These are phyloP conservation scores for Coelastrella sp. DNA, from an alignment of 139 green algal species.

Conservation along the genomic window DNA sequence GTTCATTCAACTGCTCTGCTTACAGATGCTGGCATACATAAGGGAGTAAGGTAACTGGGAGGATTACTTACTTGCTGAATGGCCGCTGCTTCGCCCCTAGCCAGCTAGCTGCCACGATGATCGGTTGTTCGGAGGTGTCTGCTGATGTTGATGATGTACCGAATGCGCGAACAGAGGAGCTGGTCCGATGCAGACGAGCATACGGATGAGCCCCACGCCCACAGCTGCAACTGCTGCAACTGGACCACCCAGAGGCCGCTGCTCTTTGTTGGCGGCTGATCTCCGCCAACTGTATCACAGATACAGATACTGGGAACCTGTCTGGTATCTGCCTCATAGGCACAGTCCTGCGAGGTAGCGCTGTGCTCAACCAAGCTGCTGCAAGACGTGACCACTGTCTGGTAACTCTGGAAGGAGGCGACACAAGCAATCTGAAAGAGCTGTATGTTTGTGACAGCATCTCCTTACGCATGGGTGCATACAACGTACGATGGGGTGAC, in stretches of 20 bases:
- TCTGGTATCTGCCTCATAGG: conserved; percentile 13
- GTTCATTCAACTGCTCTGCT: no score
- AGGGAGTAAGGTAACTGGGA: no score
- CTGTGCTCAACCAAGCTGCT: not conserved
- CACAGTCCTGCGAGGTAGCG: not conserved
- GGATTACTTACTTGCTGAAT: conserved; percentile 47
- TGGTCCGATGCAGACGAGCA: not conserved
- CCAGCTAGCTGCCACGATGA: conserved; percentile 42
- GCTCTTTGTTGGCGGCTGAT: no score
- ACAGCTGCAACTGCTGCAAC: conserved; percentile 12
- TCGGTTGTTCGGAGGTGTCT: not conserved
- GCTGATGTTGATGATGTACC: not conserved
- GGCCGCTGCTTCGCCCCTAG: conserved; percentile 45
- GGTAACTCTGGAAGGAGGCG: not conserved
- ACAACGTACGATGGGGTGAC: no score
- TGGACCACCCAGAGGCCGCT: not conserved
- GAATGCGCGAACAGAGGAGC: not conserved
- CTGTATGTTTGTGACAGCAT: not conserved
- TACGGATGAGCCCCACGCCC: not conserved
- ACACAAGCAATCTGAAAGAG: not conserved
- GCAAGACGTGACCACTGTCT: not conserved
- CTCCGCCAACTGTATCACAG: not conserved
- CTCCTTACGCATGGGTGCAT: not conserved
- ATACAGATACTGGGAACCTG: not conserved
- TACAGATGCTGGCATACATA: no score